A percentile compares a stretch with the other conserved stretches of the same genome.
phyloP scores from a whole-genome alignment of 345 rosid species.

The Murraya paniculata region DNA sequence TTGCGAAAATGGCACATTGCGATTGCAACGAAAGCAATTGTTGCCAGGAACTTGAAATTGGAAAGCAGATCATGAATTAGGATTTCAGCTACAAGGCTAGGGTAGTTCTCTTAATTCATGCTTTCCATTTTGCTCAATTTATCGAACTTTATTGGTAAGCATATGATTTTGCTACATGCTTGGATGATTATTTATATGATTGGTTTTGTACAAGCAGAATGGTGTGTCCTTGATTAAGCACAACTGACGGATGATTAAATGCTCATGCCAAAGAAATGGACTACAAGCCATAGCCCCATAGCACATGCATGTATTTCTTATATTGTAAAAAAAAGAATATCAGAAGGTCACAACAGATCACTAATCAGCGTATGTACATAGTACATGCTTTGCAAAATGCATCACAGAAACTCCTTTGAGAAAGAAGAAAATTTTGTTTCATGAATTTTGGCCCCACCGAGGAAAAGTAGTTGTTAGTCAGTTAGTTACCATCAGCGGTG shows the following conservation, averaged over 20 bases:
- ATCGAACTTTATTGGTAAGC: not conserved
- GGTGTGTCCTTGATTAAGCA: conserved; percentile 8
- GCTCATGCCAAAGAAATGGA: conserved; percentile 3
- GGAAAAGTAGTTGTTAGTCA: not conserved
- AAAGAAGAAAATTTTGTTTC: not conserved
- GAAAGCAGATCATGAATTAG: not conserved
- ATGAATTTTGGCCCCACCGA: not conserved
- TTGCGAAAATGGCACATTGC: not conserved
- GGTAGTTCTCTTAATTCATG: not conserved
- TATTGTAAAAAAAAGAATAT: not conserved
- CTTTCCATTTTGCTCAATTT: not conserved
- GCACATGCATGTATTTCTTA: not conserved
- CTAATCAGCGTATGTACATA: too few species aligned
- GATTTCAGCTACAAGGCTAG: not conserved
- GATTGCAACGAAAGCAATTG: not conserved
- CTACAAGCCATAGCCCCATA: not conserved
- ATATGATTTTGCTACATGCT: not conserved
- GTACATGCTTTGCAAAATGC: too few species aligned
- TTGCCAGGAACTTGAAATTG: not conserved
- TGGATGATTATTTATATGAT: not conserved
- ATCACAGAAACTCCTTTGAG: too few species aligned
- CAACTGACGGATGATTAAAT: not conserved
- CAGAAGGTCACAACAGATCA: not conserved
- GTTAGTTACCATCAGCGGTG: not conserved
- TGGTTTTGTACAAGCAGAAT: not conserved